Evolutionary conservation across 495 filamentous ascomycete genomes (phyloP), one percentile per base, ranked within the genome.

Genomic region (Penicillium turbatum): DNA sequence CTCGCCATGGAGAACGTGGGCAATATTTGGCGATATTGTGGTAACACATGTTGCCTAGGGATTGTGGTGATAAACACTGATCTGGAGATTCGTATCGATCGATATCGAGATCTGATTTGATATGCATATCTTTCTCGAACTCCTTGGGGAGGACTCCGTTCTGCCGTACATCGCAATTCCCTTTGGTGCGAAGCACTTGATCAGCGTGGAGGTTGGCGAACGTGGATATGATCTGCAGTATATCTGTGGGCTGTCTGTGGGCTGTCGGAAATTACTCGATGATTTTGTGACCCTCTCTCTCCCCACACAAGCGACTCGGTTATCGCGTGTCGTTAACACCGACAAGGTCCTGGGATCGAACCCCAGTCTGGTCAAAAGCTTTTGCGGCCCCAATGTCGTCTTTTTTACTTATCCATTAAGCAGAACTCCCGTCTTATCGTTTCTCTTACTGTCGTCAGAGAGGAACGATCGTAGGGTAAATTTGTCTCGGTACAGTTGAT

Each of bases 81-180:
- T 27, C 39, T 26, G 24, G 26, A 2, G 41, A 17, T 44, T 30
- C 21, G 15, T 21, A 34, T 35, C n/a, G 24, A 38, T 48, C n/a
- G 42, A n/a, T 43, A 38, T 38, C 42, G 42, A 57, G 55, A 57
- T 57, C 55, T 47, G 29, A 35, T 31, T 13, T 6, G n/a, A 37
- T 15, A 12, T 42, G 19, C 40, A 40, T 26, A 24, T 24, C n/a
- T 19, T 11, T 9, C 24, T 38, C 19, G 24, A 48, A 31, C 12
- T 11, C 12, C 43, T 34, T n/a, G 10, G 34, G 43, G 42, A 26
- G 42, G 7, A 6, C 21, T 24, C 21, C 21, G 21, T 24, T 24
- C 21, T 24, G 21, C 21, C 21, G 21, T 24, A 24, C 21, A 24
- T 24, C 21, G 21, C 21, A 24, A 24, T 24, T 24, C 21, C 21